A percentile compares a stretch with the other conserved stretches of the same genome.
Conservation (phyloP, 169 alveolate species). For the Eimeria mitis region DNA sequence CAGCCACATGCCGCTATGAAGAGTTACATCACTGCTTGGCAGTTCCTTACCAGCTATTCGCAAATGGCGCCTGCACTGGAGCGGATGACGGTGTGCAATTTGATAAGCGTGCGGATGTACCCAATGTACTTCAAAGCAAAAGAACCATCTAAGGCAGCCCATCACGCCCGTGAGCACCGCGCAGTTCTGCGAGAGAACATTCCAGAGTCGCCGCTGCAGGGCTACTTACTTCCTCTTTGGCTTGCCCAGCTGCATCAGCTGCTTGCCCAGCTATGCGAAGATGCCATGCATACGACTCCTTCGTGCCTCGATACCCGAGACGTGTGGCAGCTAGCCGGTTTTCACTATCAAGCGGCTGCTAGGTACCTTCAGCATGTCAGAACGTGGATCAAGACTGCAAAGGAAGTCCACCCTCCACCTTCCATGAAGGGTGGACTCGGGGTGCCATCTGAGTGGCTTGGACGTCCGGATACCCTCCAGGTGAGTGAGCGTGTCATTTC, state of each 20-base stretch:
- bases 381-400: constrained; percentile 74
- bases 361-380: constrained; percentile 79
- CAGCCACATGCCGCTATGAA: constrained; percentile 84
- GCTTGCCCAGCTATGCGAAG: constrained; percentile 77
- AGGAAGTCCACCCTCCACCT: constrained; percentile 73
- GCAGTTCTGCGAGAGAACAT: constrained; percentile 79
- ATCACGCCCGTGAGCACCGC: constrained; percentile 82
- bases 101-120: constrained; percentile 80
- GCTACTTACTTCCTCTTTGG: constrained; percentile 81
- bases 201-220: constrained; percentile 68
- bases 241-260: constrained; percentile 80
- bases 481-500: constrained; percentile 18
- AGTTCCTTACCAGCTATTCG: constrained; percentile 77
- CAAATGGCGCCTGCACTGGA: constrained; percentile 81
- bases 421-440: constrained; percentile 81
- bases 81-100: constrained; percentile 79
- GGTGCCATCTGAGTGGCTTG: constrained; percentile 79
- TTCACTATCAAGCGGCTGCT: constrained; percentile 81
- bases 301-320: constrained; percentile 51
- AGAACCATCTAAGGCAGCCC: constrained; percentile 82
- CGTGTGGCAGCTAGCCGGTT: constrained; percentile 80
- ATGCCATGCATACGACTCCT: constrained; percentile 50
- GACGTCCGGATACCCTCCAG: constrained; percentile 79
- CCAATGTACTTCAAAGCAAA: constrained; percentile 81
- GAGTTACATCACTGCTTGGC: constrained; percentile 82